Percentiles rank a stretch among this genome's conserved stretches.
Conservation (phyloP, 164 flowering plant genomes). For the Berberis thunbergii region DNA sequence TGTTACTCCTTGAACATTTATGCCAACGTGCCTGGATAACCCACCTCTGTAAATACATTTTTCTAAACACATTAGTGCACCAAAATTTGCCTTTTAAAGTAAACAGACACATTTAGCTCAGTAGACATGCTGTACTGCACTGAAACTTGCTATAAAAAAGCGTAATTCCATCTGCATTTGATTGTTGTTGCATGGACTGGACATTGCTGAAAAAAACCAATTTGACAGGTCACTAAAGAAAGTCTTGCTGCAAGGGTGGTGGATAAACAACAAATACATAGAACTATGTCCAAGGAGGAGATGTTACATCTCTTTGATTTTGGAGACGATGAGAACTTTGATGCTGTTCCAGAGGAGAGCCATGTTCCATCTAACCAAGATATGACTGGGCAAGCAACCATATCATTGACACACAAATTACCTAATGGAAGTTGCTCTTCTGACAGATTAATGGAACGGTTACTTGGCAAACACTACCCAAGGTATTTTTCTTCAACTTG, state of each 20-base stretch:
- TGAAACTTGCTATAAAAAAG: no score
- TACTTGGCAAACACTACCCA: conserved; percentile 64
- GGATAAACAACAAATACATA: conserved; percentile 88
- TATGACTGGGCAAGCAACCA: conserved; percentile 15
- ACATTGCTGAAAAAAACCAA: conserved; percentile 4
- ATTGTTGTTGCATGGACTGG: no score
- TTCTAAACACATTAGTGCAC: no score
- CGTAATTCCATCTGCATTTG: no score
- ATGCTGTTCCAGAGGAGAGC: conserved; percentile 28
- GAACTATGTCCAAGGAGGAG: conserved; percentile 96
- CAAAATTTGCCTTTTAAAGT: no score
- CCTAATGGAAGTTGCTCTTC: conserved; percentile 52
- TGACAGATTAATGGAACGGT: conserved; percentile 76
- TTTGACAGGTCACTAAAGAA: conserved; percentile 83
- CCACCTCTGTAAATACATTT: no score
- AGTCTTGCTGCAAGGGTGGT: conserved; percentile 99
- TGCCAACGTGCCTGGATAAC: no score
- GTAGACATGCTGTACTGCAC: no score
- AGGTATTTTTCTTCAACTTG: conserved; percentile 29
- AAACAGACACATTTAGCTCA: no score
- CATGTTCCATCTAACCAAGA: conserved; percentile 14
- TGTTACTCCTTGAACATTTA: no score
- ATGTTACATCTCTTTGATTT: conserved; percentile 91
- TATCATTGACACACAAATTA: conserved; percentile 28
- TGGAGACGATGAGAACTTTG: conserved; percentile 78